These are phyloP conservation scores for Straminergon stramineum DNA, from an alignment of 225 moss, liverwort and hornwort genomes.

Conservation along the genomic window DNA sequence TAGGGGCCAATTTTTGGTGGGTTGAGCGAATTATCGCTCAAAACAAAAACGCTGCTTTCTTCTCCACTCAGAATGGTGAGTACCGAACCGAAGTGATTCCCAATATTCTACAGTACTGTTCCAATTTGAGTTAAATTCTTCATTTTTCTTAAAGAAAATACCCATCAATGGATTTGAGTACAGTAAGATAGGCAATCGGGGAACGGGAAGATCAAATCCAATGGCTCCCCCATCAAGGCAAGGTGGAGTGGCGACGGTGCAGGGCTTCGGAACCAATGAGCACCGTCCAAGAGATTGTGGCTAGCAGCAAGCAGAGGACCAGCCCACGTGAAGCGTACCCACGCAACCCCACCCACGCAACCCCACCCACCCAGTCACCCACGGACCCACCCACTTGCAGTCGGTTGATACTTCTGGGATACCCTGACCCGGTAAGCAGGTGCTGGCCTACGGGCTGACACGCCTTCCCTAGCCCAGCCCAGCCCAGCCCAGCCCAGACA, in stretches of 20 bases:
- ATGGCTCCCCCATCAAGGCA: background rate
- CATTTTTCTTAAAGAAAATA: background rate
- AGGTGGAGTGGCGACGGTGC: too few species aligned
- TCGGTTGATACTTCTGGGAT: background rate
- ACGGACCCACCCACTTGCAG: rapidly evolving
- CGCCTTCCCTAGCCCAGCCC: background rate
- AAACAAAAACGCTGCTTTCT: rapidly evolving
- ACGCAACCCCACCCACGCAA: too few species aligned
- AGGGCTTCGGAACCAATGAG: background rate
- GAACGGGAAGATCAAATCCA: background rate
- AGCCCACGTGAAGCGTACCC: background rate
- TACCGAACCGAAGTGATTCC: background rate
- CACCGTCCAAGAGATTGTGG: background rate
- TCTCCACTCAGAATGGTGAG: too few species aligned
- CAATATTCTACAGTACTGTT: background rate
- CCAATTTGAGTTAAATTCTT: background rate
- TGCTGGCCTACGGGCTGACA: background rate
- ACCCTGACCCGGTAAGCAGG: too few species aligned
- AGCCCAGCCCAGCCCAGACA: background rate
- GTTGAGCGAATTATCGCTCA: too few species aligned
- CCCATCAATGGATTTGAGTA: background rate
- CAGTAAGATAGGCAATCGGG: background rate
- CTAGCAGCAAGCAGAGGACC: background rate
- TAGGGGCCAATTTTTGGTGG: too few species aligned
- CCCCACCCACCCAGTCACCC: too few species aligned